Evolutionary conservation across 805 yeast genomes (phyloP).

Genomic region (Maudiozyma bulderi): DNA sequence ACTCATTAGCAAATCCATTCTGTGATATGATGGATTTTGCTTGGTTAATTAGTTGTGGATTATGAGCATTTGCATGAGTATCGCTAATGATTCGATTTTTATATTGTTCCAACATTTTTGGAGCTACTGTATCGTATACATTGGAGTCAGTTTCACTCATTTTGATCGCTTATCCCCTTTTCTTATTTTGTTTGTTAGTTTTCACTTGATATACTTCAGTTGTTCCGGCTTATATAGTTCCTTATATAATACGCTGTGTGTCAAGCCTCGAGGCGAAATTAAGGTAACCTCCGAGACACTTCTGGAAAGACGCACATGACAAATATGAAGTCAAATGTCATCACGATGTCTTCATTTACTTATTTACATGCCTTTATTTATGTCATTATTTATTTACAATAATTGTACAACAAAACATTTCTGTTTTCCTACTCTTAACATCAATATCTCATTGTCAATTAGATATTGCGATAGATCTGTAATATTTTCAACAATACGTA

Average conservation of each 20-base stretch:
- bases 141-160: background rate
- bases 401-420: constrained; percentile 42
- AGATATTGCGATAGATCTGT: constrained; percentile 40
- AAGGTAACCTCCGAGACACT: no score
- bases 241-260: no score
- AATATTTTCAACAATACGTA: constrained; percentile 40
- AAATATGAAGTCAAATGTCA: no score
- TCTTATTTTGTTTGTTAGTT: no score
- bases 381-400: background rate
- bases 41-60: constrained; percentile 3
- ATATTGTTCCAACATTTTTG: constrained; percentile 17
- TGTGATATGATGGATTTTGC: background rate
- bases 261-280: no score
- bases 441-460: constrained; percentile 49
- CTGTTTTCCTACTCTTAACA: constrained; percentile 69
- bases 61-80: constrained; percentile 13
- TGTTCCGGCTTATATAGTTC: no score
- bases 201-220: no score
- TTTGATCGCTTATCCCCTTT: background rate
- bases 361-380: background rate
- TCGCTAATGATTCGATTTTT: constrained; percentile 12
- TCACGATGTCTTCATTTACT: background rate
- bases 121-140: constrained; percentile 8
- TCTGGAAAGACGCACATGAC: no score
- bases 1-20: constrained; percentile 19